These are phyloP conservation scores for Naganishia vishniacii DNA, from an alignment of 768 basidiomycete species.

Conservation along the genomic window DNA sequence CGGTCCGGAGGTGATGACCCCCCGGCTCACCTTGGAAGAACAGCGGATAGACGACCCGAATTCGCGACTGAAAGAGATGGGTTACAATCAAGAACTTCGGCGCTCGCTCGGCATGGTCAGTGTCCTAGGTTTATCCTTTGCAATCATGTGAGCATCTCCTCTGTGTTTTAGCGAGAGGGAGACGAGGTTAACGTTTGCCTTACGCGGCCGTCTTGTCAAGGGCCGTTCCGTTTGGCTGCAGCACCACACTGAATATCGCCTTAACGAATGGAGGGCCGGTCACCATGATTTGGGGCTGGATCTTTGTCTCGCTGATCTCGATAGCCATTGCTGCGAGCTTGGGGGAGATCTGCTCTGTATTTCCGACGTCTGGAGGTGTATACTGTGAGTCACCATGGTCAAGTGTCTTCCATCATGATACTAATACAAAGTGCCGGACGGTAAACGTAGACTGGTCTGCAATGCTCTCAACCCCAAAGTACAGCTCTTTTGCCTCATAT, in stretches of 20 bases:
- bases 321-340: slow-evolving; percentile 25
- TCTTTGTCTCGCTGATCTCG: slow-evolving; percentile 19
- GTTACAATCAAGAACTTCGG: slow-evolving; percentile 41
- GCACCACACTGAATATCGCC: slow-evolving; percentile 35
- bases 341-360: slow-evolving; percentile 44
- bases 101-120: slow-evolving; percentile 41
- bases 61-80: slow-evolving; percentile 37
- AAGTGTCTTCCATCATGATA: neutral
- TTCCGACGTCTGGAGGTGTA: slow-evolving; percentile 43
- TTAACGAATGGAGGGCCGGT: slow-evolving; percentile 43
- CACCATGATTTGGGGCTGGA: slow-evolving; percentile 38
- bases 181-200: too few relatives aligned
- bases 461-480: slow-evolving; percentile 56
- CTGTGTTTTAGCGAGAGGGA: too few relatives aligned
- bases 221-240: slow-evolving; percentile 33
- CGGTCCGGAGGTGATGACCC: neutral
- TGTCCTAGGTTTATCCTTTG: slow-evolving; percentile 40
- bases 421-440: neutral
- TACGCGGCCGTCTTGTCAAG: too few relatives aligned
- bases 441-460: slow-evolving; percentile 59
- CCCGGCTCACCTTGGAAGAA: slow-evolving; percentile 3
- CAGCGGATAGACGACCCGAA: slow-evolving; percentile 15
- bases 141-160: too few relatives aligned
- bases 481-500: slow-evolving; percentile 58
- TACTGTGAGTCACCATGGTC: slow-evolving; percentile 34